These are phyloP conservation scores for Cladosporium sphaerospermum DNA, from an alignment of 2,329 filamentous ascomycete genomes.

Conservation along the genomic window DNA sequence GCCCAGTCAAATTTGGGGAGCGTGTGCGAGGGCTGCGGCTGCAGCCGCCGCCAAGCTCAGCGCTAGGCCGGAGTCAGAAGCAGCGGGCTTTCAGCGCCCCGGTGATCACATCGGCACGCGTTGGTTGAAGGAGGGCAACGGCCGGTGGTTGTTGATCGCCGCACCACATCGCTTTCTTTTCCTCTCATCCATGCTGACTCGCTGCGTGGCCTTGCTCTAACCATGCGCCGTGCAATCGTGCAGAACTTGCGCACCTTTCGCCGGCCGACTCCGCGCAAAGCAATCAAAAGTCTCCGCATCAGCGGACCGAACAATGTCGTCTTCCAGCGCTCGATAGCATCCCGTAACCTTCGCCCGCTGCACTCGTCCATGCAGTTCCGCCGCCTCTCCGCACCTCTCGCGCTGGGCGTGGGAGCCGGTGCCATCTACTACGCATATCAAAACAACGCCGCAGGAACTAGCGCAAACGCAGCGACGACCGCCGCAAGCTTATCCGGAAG, in stretches of 20 bases:
- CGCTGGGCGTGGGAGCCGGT: constrained; percentile 63
- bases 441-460: constrained; percentile 12
- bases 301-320: constrained; percentile 37
- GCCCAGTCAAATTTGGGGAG: constrained; percentile 9
- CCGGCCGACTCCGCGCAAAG: constrained; percentile 57
- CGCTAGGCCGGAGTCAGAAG: background rate
- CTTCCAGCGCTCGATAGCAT: constrained; percentile 39
- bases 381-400: constrained; percentile 58
- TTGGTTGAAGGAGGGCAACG: too few relatives aligned
- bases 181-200: constrained; percentile 3
- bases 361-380: constrained; percentile 71
- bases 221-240: constrained; percentile 69
- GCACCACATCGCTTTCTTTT: background rate
- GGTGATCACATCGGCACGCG: background rate
- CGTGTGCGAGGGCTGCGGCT: background rate
- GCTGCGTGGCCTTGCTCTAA: background rate
- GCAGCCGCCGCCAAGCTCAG: background rate
- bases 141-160: background rate
- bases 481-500: constrained; percentile 13
- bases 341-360: constrained; percentile 41
- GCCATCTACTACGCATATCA: constrained; percentile 69
- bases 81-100: background rate
- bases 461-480: constrained; percentile 5
- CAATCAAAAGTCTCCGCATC: constrained; percentile 45
- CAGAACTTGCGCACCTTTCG: constrained; percentile 63